Evolutionary conservation across 2,329 filamentous ascomycete genomes (phyloP).

Genomic region (Eutypa lata): DNA sequence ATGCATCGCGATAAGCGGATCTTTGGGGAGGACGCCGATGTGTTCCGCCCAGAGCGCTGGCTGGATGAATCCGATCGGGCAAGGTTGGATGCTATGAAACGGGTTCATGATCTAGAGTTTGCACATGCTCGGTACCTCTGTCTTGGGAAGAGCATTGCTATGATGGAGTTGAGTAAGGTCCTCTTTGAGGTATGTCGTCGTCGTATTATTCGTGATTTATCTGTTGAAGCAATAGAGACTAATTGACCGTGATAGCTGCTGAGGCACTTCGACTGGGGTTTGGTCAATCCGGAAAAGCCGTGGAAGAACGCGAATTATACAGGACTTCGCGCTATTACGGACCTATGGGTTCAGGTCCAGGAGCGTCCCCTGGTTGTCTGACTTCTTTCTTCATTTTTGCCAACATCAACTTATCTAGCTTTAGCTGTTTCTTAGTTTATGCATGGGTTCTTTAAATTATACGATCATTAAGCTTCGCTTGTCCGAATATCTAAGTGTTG

Average conservation of each 20-base stretch:
- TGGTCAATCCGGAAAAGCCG: constrained; percentile 13
- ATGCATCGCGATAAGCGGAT: constrained; percentile 8
- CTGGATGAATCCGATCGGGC: constrained; percentile 8
- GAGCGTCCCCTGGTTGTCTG: constrained; percentile 2
- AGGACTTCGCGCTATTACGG: constrained; percentile 8
- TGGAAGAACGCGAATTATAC: constrained; percentile 7
- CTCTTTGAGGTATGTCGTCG: constrained; percentile 11
- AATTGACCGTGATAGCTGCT: constrained; percentile 7
- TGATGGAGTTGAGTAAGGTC: constrained; percentile 7
- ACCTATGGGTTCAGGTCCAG: constrained; percentile 12
- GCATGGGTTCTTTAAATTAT: too few relatives aligned
- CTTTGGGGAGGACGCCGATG: constrained; percentile 9
- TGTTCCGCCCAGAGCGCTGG: constrained; percentile 17
- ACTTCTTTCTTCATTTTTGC: background rate
- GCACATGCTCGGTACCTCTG: constrained; percentile 12
- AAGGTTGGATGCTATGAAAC: constrained; percentile 9
- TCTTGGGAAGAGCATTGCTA: constrained; percentile 10
- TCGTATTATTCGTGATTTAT: background rate
- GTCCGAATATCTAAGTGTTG: too few relatives aligned
- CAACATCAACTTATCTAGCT: too few relatives aligned
- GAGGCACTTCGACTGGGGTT: constrained; percentile 13
- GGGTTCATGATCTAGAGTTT: constrained; percentile 6
- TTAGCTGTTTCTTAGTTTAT: too few relatives aligned
- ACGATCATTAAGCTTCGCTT: too few relatives aligned
- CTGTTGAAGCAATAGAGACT: background rate